Evolutionary conservation across 768 basidiomycete species (phyloP), one percentile per base, ranked within the genome.

Genomic region (Gloeopeniophorella convolvens): DNA sequence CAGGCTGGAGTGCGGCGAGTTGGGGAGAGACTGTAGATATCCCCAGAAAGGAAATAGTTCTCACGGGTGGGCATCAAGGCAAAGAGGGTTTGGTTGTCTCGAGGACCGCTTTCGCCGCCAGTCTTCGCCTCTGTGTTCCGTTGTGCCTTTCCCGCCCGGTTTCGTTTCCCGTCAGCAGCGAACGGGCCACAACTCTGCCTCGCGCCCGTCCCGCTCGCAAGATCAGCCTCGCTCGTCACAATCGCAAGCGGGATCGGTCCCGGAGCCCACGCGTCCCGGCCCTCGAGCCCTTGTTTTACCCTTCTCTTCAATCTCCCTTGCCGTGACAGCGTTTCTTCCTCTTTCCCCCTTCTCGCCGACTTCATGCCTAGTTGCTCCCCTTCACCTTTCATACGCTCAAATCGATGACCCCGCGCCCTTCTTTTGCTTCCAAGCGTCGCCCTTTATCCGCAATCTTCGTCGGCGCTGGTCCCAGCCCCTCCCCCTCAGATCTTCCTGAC

Each of bases 391-490:
- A 45, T 60, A n/a, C n/a, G n/a, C n/a, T n/a, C n/a, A n/a, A n/a
- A n/a, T 48, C 66, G 65, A 79, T 79, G 78, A 74, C 76, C 62
- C 65, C 76, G 52, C 77, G 78, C 62, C 71, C 74, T 21, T 51
- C 66, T 42, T 61, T 66, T 60, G 52, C 68, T 54, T 65, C 67
- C 59, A 71, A 70, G 64, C 69, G 66, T 54, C 79, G 79, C 60
- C 78, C 79, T 65, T 72, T 77, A 66, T 82, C 80, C 54, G 79
- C 79, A 59, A 79, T 81, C 61, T 79, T 75, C 67, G 68, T 80
- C 36, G 77, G 78, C 55, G 58, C 67, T 51, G 37, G 33, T 15
- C n/a, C 39, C 48, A 66, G 70, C 60, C 63, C 70, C 44, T 69
- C 70, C 33, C 57, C 59, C 39, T 59, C 58, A 20, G 57, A 44